Percentiles rank a stretch among this genome's conserved stretches.
These are phyloP conservation scores for Exophiala dermatitidis DNA, from an alignment of 2,329 filamentous ascomycete genomes.

Conservation along the genomic window DNA sequence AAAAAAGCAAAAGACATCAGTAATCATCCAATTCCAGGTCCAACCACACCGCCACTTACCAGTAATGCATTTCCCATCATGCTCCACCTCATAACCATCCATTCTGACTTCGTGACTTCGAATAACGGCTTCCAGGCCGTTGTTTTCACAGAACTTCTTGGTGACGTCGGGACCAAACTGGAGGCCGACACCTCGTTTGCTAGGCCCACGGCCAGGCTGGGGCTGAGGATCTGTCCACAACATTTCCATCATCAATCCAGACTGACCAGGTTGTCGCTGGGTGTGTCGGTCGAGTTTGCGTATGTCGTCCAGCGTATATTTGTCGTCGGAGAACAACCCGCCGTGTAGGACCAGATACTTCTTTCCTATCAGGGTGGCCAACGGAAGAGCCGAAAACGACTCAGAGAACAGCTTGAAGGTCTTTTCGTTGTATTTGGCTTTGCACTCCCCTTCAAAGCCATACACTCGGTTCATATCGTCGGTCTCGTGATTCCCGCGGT, in stretches of 20 bases:
- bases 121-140: conserved; percentile 89
- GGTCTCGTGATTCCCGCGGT: conserved; percentile 96
- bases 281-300: conserved; percentile 83
- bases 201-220: conserved; percentile 76
- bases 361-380: conserved; percentile 79
- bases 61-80: conserved; percentile 91
- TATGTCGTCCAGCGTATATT: conserved; percentile 84
- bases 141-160: conserved; percentile 92
- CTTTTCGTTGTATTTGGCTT: conserved; percentile 93
- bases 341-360: conserved; percentile 28
- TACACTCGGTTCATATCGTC: conserved; percentile 99
- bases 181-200: conserved; percentile 91
- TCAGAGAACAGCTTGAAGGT: conserved; percentile 97
- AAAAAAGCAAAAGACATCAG: conserved; percentile 26
- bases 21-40: conserved; percentile 8
- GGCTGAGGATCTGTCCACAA: conserved; percentile 96
- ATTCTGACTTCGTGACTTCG: conserved; percentile 96
- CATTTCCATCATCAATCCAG: conserved; percentile 99
- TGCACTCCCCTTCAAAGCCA: conserved; percentile 96
- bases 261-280: conserved; percentile 86
- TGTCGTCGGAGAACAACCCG: conserved; percentile 50
- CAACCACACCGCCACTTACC: conserved; percentile 44
- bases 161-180: conserved; percentile 97
- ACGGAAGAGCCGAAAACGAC: conserved; percentile 86
- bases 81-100: conserved; percentile 98